Base-by-base conservation (phyloP, 257 asterid species). In the Scutellaria barbata region DNA sequence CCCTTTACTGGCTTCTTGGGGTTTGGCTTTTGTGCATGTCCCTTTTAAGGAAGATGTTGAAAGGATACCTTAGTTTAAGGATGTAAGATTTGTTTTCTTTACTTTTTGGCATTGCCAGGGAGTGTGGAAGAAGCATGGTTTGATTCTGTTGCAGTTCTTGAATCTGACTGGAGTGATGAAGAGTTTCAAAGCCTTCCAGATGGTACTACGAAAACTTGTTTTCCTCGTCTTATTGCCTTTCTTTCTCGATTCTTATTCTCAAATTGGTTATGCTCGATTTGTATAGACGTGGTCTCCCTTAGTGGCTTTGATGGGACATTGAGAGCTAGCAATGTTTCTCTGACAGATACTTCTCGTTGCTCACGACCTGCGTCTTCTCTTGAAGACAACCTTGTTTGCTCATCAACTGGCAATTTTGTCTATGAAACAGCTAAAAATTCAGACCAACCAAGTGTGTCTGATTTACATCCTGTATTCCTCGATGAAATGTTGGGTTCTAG, bases 141-240 rank as follows among this genome's bases (percentile, higher is more conserved):
- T 57, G 97, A 91, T 81, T 82, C 96, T 58, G 85, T 87, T 62
- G 81, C 83, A 37, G 80, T 82, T 48, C 88, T 91, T 55, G 96
- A 91, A 68, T 87, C 91, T 5, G 97, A 91, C 35, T 84, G 88
- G 74, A 91, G 96, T 22, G 95, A 89, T 48, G 97, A 91, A 54
- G 97, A 91, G 63, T 91, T 83, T 75, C 90, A 85, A 66, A 89
- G 96, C 78, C 84, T 87, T 73, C 85, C 96, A 35, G 97, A 91
- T 83, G 97, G 96, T 91, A 82, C 30, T 55, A 22, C 33, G 6
- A 41, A 4, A 33, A 37, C 48, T 68, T 18, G 12, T 64, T 11
- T 57, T 12, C 25, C 7, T 11, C 48, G n/a, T 25, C 17, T 9
- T 20, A 17, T 74, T 64, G 22, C 56, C 12, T 30, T 64, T 18